Conservation (phyloP, 2,329 filamentous ascomycete genomes). For the Pyrenophora graminea region DNA sequence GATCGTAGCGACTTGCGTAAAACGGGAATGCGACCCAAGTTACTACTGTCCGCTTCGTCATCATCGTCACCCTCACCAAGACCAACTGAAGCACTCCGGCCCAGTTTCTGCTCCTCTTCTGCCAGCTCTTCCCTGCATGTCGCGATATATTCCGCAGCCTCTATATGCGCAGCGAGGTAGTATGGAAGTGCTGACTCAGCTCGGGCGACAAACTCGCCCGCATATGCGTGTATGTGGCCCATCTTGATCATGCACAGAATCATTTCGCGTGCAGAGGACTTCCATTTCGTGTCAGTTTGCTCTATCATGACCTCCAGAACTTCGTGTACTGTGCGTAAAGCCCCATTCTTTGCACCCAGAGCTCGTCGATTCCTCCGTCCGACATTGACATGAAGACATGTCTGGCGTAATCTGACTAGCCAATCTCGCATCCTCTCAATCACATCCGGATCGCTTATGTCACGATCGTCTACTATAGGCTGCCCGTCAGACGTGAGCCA, state of each 20-base stretch:
- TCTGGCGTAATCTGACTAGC: constrained; percentile 77
- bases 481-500: constrained; percentile 67
- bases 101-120: constrained; percentile 52
- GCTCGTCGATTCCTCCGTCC: constrained; percentile 68
- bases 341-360: constrained; percentile 64
- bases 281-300: constrained; percentile 70
- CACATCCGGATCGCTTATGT: constrained; percentile 60
- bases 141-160: constrained; percentile 57
- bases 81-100: constrained; percentile 30
- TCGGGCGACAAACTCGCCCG: constrained; percentile 56
- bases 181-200: constrained; percentile 70
- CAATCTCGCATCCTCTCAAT: constrained; percentile 78
- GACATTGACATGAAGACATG: constrained; percentile 83
- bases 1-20: constrained; percentile 69
- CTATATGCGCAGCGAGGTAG: constrained; percentile 61
- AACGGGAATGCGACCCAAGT: constrained; percentile 57
- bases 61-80: constrained; percentile 43
- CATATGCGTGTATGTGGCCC: constrained; percentile 80
- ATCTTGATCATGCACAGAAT: constrained; percentile 67
- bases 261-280: constrained; percentile 69
- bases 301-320: constrained; percentile 92
- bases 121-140: constrained; percentile 68
- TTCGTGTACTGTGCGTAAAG: constrained; percentile 80
- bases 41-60: constrained; percentile 46
- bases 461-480: constrained; percentile 66